Base-by-base conservation (phyloP, 2,329 filamentous ascomycete species). In the Sodiomyces alkalinus region DNA sequence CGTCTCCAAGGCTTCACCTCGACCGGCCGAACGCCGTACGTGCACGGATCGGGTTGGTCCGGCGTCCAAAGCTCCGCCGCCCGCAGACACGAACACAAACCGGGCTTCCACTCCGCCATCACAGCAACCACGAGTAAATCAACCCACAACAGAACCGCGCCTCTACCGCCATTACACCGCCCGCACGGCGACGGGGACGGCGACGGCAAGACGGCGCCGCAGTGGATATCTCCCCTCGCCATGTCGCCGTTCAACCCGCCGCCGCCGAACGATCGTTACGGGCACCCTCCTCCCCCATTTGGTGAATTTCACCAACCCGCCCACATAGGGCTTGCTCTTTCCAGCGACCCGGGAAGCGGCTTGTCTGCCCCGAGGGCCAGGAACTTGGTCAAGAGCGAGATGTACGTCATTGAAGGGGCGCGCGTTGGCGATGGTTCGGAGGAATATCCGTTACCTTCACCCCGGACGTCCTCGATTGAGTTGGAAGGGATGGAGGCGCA, bases 1-100 rank as follows among this genome's bases (percentile, higher is more conserved):
- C 54, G 48, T 35, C 44, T 68, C 9, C 52, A 39, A 14, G 64
- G 62, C 6, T 68, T 68, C 39, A 49, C 52, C 4, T 52, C 57
- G 1, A 56, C 52, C 21, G 49, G 51, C 25, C 44, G 41, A 28
- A 53, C 52, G 4, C 46, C 38, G 2, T 13, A 52, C 42, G 15
- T 42, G 35, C 17, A 49, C 37, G 17, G 39, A 40, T 22, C 43
- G n/a, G n/a, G n/a, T n/a, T n/a, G 39, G 17, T 54, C 49, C 5
- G 44, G 43, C 4, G 45, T 43, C 21, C 47, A 43, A 21, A 35
- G 41, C 20, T 45, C 41, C 17, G 23, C 22, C 10, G n/a, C n/a
- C n/a, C n/a, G n/a, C n/a, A n/a, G n/a, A n/a, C n/a, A n/a, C n/a
- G 32, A 41, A 14, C 34, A 33, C 8, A 51, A 50, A 42, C 48